Percentiles rank a stretch among this genome's conserved stretches.
Conservation (phyloP, 805 yeast genomes). For the Wickerhamia fluorescens region DNA sequence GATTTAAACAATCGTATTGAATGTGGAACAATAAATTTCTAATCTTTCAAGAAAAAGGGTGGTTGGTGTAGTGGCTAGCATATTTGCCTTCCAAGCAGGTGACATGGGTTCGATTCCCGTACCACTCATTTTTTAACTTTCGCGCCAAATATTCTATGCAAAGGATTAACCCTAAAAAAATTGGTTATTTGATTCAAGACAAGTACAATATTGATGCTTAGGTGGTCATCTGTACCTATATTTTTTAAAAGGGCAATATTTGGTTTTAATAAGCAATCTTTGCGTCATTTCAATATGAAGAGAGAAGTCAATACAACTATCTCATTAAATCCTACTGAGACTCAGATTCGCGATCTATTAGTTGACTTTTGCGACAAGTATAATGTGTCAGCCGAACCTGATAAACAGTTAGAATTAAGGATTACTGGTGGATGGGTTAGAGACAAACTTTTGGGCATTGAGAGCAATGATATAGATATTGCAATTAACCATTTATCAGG, state of each 20-base stretch:
- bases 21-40: too few relatives aligned
- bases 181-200: too few relatives aligned
- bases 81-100: slow-evolving; percentile 90
- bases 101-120: slow-evolving; percentile 95
- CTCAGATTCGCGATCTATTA: slow-evolving; percentile 31
- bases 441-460: slow-evolving; percentile 77
- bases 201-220: too few relatives aligned
- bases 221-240: too few relatives aligned
- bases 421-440: slow-evolving; percentile 99
- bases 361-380: slow-evolving; percentile 34
- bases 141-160: too few relatives aligned
- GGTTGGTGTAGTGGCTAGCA: slow-evolving; percentile 92
- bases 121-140: slow-evolving; percentile 51
- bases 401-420: slow-evolving; percentile 46
- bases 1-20: too few relatives aligned
- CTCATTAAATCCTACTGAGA: slow-evolving; percentile 28
- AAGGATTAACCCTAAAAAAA: too few relatives aligned
- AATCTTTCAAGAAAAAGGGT: slow-evolving; percentile 43
- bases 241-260: too few relatives aligned
- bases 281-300: too few relatives aligned
- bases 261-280: too few relatives aligned
- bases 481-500: slow-evolving; percentile 85
- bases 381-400: slow-evolving; percentile 14
- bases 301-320: slow-evolving; percentile 3
- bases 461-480: slow-evolving; percentile 83